Percentiles rank a stretch among this genome's conserved stretches.
phyloP scores from a whole-genome alignment of 257 asterid species.

The Ophiorrhiza pumila region DNA sequence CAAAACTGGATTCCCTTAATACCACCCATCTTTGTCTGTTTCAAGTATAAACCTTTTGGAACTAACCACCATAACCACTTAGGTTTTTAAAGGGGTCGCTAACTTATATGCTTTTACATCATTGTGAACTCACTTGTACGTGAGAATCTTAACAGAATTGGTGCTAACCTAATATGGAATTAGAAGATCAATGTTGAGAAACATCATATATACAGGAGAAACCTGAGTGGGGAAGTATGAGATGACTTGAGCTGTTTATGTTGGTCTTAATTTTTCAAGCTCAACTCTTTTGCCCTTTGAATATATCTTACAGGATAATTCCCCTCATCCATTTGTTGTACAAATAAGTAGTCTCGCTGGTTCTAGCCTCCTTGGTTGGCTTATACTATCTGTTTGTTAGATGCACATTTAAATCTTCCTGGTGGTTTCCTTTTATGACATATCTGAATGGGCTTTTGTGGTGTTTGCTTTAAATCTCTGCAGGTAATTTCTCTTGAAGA shows the following conservation, averaged over 20 bases:
- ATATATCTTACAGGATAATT: neutral
- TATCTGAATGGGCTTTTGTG: neutral
- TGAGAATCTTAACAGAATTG: neutral
- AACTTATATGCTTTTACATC: neutral
- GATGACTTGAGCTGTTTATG: neutral
- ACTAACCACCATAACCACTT: too few species aligned
- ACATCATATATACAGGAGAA: neutral
- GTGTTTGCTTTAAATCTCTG: slow-evolving; percentile 22
- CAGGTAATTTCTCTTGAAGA: slow-evolving; percentile 76
- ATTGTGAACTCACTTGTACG: neutral
- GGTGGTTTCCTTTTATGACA: neutral
- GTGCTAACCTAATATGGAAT: neutral
- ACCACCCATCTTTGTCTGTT: neutral
- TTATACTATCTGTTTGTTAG: neutral
- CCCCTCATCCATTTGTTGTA: neutral
- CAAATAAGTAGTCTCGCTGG: neutral
- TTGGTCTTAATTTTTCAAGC: neutral
- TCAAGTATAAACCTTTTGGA: neutral
- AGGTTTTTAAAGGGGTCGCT: too few species aligned
- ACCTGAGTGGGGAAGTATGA: neutral
- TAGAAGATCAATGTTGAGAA: neutral
- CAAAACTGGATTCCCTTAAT: neutral
- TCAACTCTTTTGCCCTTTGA: neutral
- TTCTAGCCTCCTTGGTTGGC: neutral
- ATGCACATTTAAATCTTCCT: neutral